Base-by-base conservation (phyloP, 352 stramenopile species). In the Phytophthora pinifolia region DNA sequence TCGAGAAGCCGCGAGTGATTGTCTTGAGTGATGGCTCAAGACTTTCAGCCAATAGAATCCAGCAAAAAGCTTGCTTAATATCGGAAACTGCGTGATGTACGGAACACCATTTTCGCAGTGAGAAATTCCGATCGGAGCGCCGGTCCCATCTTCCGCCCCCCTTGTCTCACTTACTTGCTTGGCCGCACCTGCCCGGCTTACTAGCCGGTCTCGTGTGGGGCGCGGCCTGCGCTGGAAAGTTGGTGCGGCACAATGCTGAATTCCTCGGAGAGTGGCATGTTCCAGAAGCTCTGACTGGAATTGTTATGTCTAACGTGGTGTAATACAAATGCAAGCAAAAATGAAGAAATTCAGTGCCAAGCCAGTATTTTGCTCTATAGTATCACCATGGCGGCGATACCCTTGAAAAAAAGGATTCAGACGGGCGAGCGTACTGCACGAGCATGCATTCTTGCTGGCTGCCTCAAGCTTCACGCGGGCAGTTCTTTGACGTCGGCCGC, bases 61-160 rank as follows among this genome's bases (percentile, higher is more conserved):
- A 22, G 10, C 14, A 14, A 46, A 62, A 59, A 14, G 2, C 32
- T 6, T 27, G 35, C 20, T 17, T 54, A 68, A 60, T 7, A 17
- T 44, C 45, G 49, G 15, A 25, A 65, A 47, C 4, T 31, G 22
- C 22, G 34, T 50, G 17, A 34, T 54, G 57, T 55, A n/a, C 37
- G 10, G 25, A 32, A 65, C 61, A 55, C 7, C 31, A 60, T 33
- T 41, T 27, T 54, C 33, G 35, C 34, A 54, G 18, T 66, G 56
- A 66, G 62, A 65, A 51, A 54, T 25, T 52, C 44, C 30, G n/a
- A n/a, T n/a, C n/a, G n/a, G n/a, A n/a, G n/a, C n/a, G 25, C 14
- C 25, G 38, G 43, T 43, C 41, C 20, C 18, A 59, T 57, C 47
- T 62, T 62, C 34, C 45, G n/a, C 27, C 42, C 37, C n/a, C 43